A percentile compares a stretch with the other conserved stretches of the same genome.
Conservation (phyloP, 805 yeast species). For the Nakazawaea anatomiae region DNA sequence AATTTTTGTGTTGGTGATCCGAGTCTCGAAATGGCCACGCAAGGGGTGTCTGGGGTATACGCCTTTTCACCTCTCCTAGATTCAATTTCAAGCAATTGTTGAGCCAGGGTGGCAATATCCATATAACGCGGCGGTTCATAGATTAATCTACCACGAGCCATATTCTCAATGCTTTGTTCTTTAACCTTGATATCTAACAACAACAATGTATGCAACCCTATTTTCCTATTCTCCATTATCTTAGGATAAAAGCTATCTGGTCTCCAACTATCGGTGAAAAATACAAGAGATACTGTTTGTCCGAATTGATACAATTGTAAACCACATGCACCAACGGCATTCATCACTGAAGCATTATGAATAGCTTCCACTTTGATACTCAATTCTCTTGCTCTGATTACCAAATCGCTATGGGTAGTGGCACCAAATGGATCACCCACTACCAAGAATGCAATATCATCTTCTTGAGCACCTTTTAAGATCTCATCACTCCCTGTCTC, state of each 20-base stretch:
- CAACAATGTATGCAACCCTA: conserved; percentile 88
- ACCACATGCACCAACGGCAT: conserved; percentile 98
- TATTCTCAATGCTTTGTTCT: conserved; percentile 90
- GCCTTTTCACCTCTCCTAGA: conserved; percentile 70
- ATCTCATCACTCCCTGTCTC: conserved; percentile 85
- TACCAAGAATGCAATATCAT: conserved; percentile 89
- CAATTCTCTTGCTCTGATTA: conserved; percentile 83
- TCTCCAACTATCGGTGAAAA: conserved; percentile 92
- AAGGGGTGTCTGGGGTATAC: conserved; percentile 83
- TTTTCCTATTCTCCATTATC: conserved; percentile 78
- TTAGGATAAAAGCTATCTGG: conserved; percentile 94
- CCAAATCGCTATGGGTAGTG: conserved; percentile 93
- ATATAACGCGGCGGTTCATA: conserved; percentile 97
- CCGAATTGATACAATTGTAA: conserved; percentile 92
- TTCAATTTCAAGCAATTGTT: conserved; percentile 84
- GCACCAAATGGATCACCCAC: conserved; percentile 99
- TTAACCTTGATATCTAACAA: conserved; percentile 91
- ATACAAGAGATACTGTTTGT: conserved; percentile 94
- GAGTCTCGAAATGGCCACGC: conserved; percentile 86
- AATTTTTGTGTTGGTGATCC: conserved; percentile 83
- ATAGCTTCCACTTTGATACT: conserved; percentile 73
- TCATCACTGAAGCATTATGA: conserved; percentile 97
- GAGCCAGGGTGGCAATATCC: conserved; percentile 86
- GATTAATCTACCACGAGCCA: conserved; percentile 86
- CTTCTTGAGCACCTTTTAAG: conserved; percentile 65